Evolutionary conservation across 441 rosid species (phyloP).

Genomic region (Hypseocharis bilobata): DNA sequence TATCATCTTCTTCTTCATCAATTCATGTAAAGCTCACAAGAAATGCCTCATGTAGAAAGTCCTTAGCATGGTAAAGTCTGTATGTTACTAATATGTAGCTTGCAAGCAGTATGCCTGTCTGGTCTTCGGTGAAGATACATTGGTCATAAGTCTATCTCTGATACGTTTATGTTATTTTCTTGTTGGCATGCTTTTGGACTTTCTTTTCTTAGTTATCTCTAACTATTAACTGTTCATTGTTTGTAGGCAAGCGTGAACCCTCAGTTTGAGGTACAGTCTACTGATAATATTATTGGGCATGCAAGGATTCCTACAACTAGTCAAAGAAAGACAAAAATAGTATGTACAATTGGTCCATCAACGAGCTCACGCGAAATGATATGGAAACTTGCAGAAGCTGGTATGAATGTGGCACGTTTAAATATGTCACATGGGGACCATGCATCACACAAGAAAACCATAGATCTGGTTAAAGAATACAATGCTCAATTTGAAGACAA

Average conservation of each 20-base stretch:
- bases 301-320: conserved; percentile 28
- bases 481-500: conserved; percentile 71
- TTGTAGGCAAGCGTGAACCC: conserved; percentile 41
- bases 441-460: conserved; percentile 73
- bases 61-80: neutral
- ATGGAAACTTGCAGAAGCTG: conserved; percentile 85
- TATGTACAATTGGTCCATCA: conserved; percentile 89
- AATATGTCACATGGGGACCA: conserved; percentile 98
- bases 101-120: no score
- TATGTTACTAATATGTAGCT: no score
- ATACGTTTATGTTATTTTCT: neutral
- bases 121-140: neutral
- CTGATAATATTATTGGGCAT: conserved; percentile 24
- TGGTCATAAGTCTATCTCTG: neutral
- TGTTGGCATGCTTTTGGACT: neutral
- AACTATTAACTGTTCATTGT: conserved; percentile 10
- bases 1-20: neutral
- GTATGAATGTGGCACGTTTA: conserved; percentile 92
- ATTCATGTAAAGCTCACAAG: neutral
- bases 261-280: conserved; percentile 25
- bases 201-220: neutral
- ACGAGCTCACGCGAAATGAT: conserved; percentile 84
- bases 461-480: conserved; percentile 81
- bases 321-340: conserved; percentile 72
- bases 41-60: neutral